phyloP scores from a whole-genome alignment of 768 basidiomycete genomes.

The Coprinellus aureogranulatus region DNA sequence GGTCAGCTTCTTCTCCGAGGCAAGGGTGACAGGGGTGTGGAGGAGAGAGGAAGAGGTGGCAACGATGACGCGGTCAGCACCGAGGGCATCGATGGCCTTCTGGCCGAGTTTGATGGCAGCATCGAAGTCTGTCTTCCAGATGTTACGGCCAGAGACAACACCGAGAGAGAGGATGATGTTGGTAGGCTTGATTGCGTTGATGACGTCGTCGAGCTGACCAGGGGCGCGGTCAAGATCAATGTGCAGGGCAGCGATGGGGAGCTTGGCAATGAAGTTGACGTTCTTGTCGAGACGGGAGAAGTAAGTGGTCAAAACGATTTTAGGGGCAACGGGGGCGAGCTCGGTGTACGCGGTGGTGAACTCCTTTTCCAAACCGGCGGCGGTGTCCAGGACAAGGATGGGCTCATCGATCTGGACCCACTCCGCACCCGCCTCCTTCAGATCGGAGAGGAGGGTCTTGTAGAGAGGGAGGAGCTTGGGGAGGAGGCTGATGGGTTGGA shows the following conservation, averaged over 20 bases:
- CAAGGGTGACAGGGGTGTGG: constrained; percentile 95
- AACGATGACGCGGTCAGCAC: constrained; percentile 84
- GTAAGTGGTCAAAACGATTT: constrained; percentile 94
- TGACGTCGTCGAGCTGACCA: constrained; percentile 77
- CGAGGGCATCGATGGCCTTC: constrained; percentile 81
- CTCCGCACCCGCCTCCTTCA: constrained; percentile 90
- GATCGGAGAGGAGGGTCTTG: constrained; percentile 81
- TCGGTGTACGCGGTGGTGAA: constrained; percentile 79
- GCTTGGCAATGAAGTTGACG: constrained; percentile 82
- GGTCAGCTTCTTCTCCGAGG: constrained; percentile 87
- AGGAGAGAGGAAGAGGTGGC: constrained; percentile 97
- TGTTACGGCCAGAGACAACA: constrained; percentile 96
- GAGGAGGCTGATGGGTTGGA: constrained; percentile 89
- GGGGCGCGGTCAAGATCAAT: constrained; percentile 96
- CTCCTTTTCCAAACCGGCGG: constrained; percentile 71
- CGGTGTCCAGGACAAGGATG: constrained; percentile 87
- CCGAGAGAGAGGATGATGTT: constrained; percentile 85
- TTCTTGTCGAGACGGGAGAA: constrained; percentile 95
- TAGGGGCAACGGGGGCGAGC: constrained; percentile 79
- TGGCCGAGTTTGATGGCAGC: constrained; percentile 79
- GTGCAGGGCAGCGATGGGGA: constrained; percentile 91
- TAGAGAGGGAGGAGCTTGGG: constrained; percentile 89
- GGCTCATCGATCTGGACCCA: constrained; percentile 98
- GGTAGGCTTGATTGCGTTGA: constrained; percentile 83
- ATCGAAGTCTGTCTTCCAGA: constrained; percentile 97